Conservation (phyloP, 345 rosid species). For the Combretum micranthum region DNA sequence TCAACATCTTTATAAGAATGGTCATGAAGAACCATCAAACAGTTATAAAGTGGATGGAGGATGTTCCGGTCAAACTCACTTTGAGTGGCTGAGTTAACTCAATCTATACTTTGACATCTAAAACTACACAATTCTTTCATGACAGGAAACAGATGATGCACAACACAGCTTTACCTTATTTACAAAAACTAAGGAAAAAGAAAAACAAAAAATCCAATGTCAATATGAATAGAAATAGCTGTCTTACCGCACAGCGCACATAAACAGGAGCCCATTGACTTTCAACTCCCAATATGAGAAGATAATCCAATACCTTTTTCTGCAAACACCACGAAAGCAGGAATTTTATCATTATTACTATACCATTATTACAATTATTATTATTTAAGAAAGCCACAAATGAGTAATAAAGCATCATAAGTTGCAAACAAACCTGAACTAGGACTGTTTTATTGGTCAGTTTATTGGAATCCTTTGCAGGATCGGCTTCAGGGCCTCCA, state of each 20-base stretch:
- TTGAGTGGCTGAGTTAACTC: no score
- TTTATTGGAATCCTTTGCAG: slow-evolving; percentile 70
- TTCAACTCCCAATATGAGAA: slow-evolving; percentile 85
- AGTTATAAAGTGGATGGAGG: no score
- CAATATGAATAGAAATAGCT: slow-evolving; percentile 8
- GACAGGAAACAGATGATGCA: no score
- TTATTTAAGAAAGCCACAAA: background rate
- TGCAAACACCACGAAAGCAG: slow-evolving; percentile 24
- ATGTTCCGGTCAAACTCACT: no score
- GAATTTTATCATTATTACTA: no score
- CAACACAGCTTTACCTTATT: no score
- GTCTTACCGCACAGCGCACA: slow-evolving; percentile 75
- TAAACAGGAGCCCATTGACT: slow-evolving; percentile 95
- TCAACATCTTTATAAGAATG: no score
- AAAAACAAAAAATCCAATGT: background rate
- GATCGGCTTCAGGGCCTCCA: slow-evolving; percentile 65
- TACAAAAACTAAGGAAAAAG: background rate
- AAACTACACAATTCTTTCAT: no score
- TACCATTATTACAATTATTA: no score
- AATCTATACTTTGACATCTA: no score
- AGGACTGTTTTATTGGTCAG: slow-evolving; percentile 72
- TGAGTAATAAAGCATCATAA: slow-evolving; percentile 4
- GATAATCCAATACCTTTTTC: slow-evolving; percentile 76
- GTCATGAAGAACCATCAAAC: no score
- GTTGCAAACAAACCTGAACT: slow-evolving; percentile 62